Conservation (phyloP, 495 filamentous ascomycete genomes). For the Aspergillus sparsus region DNA sequence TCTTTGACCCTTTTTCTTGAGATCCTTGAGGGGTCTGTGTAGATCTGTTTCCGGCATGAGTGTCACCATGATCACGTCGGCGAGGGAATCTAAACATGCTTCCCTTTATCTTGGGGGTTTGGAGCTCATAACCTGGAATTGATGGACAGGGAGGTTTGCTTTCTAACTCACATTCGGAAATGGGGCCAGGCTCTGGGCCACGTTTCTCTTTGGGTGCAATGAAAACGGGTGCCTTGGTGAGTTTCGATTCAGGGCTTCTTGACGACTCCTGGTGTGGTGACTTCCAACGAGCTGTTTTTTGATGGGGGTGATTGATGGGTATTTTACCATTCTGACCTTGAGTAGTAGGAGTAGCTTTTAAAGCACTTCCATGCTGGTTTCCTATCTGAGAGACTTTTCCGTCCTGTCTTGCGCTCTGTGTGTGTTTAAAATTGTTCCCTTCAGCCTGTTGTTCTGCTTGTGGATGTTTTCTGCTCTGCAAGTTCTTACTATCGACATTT, state of each 20-base stretch:
- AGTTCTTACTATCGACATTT: no score
- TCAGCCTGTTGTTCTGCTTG: no score
- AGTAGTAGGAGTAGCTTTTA: not conserved
- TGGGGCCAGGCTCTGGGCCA: not conserved
- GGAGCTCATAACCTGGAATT: slow-evolving; percentile 19
- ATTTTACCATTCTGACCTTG: not conserved
- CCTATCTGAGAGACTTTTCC: not conserved
- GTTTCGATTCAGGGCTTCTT: slow-evolving; percentile 12
- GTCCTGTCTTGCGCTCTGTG: not conserved
- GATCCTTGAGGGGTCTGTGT: slow-evolving; percentile 17
- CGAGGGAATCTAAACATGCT: slow-evolving; percentile 31
- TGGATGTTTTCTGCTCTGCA: no score
- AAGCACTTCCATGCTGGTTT: no score
- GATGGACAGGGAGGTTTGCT: slow-evolving; percentile 8
- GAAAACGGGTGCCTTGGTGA: slow-evolving; percentile 2
- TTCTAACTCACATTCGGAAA: slow-evolving; percentile 13
- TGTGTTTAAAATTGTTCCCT: no score
- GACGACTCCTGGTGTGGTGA: slow-evolving; percentile 7
- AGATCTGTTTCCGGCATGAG: slow-evolving; percentile 15
- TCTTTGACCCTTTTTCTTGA: slow-evolving; percentile 14
- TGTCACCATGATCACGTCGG: slow-evolving; percentile 20
- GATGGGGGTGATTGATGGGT: not conserved
- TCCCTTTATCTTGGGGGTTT: slow-evolving; percentile 21
- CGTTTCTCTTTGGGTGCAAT: not conserved
- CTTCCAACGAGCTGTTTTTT: not conserved